Base-by-base conservation (phyloP, 805 yeast genomes). In the Phaffomyces opuntiae region DNA sequence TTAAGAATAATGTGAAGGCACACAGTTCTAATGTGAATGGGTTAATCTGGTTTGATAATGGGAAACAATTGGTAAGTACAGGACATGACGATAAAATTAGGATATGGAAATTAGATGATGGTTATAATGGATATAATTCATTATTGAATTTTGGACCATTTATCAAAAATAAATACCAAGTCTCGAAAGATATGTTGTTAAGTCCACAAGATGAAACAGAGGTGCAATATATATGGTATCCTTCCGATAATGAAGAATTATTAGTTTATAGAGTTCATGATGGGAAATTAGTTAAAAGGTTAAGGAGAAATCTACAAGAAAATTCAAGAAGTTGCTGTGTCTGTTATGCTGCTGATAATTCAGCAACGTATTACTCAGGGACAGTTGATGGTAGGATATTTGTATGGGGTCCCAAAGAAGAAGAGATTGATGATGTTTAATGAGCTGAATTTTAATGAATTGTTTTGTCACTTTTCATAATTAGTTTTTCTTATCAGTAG, bases 1-100 rank as follows among this genome's bases (percentile, higher is more conserved):
- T 53, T 25, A 55, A 52, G 31, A 53, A 52, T n/a, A 26, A 42
- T 1, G 53, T 40, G 3, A 78, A 77, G 53, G 91, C 96, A 0
- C 97, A 90, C 55, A 71, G 79, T 57, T 84, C 81, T 3, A 78
- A 83, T 1, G 87, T 88, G 31, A 89, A 89, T 61, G 95, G 95
- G 1, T 56, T 90, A 5, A 64, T 72, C 14, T 90, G 96, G 93
- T 76, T 77, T 48, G 81, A 77, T 9, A 54, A 63, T 16, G 96
- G 96, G 0, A 69, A 72, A 34, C 68, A 73, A 37, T 57, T 91
- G 32, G 65, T 81, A 17, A 77, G 88, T 1, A 68, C 83, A 0
- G 96, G 95, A 0, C 74, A 78, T 43, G 97, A 90, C 61, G 96
- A 89, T 44, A 83, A 79, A 54, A 73, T 87, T 9, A 66, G 88